Evolutionary conservation across 2,329 filamentous ascomycete genomes (phyloP).

Genomic region (Coniochaeta sp.): DNA sequence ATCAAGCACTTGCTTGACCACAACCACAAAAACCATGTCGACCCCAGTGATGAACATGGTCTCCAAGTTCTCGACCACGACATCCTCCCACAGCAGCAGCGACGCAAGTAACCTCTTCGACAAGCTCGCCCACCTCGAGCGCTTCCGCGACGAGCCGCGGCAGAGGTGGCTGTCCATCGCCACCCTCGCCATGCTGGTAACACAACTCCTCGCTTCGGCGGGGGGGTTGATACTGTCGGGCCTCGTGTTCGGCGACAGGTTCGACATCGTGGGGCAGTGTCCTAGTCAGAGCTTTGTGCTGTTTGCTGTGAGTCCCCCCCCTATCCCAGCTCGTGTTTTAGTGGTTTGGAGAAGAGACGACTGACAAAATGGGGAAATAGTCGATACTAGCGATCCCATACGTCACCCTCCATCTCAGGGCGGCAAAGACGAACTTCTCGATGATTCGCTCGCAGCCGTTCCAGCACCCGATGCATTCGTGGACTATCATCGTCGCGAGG

Average conservation of each 20-base stretch:
- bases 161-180: not conserved
- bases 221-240: slow-evolving; percentile 13
- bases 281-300: slow-evolving; percentile 17
- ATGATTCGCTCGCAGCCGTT: slow-evolving; percentile 15
- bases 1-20: not conserved
- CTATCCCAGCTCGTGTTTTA: too few relatives aligned
- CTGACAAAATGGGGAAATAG: not conserved
- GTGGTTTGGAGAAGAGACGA: not conserved
- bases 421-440: slow-evolving; percentile 15
- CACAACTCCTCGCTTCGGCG: not conserved
- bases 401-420: slow-evolving; percentile 21
- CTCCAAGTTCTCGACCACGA: not conserved
- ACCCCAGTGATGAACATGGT: not conserved
- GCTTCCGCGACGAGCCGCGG: not conserved
- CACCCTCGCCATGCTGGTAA: not conserved
- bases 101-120: not conserved
- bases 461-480: slow-evolving; percentile 23
- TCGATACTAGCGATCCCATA: slow-evolving; percentile 21
- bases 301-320: slow-evolving; percentile 9
- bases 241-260: slow-evolving; percentile 13
- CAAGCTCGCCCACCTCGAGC: not conserved
- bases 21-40: not conserved
- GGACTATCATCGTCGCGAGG: slow-evolving; percentile 19
- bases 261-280: slow-evolving; percentile 10
- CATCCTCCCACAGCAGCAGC: not conserved